phyloP scores from a whole-genome alignment of 164 flowering plant genomes.

The Buxus sempervirens region DNA sequence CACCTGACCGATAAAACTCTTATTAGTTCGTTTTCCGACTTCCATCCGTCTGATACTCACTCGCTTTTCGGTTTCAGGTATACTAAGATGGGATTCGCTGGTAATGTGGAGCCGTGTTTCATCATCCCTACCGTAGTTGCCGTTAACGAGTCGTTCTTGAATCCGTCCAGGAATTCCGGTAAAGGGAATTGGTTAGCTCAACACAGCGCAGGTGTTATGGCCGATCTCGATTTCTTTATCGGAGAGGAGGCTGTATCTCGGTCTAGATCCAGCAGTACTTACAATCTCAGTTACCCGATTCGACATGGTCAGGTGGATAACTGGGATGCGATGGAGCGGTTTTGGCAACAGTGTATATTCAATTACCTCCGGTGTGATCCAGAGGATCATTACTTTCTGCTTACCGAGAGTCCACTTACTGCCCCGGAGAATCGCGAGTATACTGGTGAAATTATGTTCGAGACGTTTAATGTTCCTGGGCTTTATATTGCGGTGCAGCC shows the following conservation, averaged over 20 bases:
- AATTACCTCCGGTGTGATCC: slow-evolving; percentile 97
- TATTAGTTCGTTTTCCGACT: neutral
- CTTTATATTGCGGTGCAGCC: slow-evolving; percentile 97
- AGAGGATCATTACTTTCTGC: slow-evolving; percentile 92
- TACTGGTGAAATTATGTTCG: slow-evolving; percentile 98
- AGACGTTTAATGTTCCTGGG: slow-evolving; percentile 98
- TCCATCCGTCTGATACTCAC: no score
- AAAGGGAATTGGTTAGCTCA: slow-evolving; percentile 83
- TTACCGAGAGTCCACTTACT: slow-evolving; percentile 95
- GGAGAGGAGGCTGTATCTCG: slow-evolving; percentile 85
- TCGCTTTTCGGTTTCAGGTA: slow-evolving; percentile 44
- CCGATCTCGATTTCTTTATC: slow-evolving; percentile 92
- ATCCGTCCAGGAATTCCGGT: slow-evolving; percentile 53
- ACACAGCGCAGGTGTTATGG: slow-evolving; percentile 96
- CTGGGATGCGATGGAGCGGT: slow-evolving; percentile 99
- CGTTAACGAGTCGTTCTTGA: slow-evolving; percentile 79
- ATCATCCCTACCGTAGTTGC: slow-evolving; percentile 84
- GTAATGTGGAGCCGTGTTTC: slow-evolving; percentile 85
- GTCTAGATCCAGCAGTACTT: slow-evolving; percentile 70
- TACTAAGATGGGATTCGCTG: slow-evolving; percentile 94
- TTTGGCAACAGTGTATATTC: slow-evolving; percentile 99
- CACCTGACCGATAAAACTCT: slow-evolving; percentile 25
- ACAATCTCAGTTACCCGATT: slow-evolving; percentile 84
- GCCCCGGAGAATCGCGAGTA: slow-evolving; percentile 96
- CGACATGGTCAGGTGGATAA: slow-evolving; percentile 87